Conservation (phyloP, 352 stramenopile genomes). For the Globisporangium megalacanthum region DNA sequence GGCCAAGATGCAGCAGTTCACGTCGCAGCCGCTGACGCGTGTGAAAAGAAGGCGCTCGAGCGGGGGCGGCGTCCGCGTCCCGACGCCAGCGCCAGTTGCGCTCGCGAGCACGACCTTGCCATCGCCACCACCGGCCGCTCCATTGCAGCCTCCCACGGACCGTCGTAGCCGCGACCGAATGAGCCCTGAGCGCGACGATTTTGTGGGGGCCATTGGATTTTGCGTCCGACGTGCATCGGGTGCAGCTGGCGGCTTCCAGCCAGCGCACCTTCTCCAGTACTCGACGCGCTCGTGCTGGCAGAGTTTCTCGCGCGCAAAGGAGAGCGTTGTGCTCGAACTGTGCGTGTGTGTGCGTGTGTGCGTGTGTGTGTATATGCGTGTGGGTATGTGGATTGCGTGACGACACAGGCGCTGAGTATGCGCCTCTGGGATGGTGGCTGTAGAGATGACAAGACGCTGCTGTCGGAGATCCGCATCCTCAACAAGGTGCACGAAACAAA, state of each 20-base stretch:
- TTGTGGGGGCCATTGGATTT: constrained; percentile 20
- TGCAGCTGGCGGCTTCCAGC: constrained; percentile 20
- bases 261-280: constrained; percentile 46
- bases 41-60: constrained; percentile 10
- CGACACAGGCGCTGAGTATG: not conserved
- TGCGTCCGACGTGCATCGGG: constrained; percentile 34
- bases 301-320: constrained; percentile 44
- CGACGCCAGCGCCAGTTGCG: not conserved
- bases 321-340: constrained; percentile 50
- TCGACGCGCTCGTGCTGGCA: constrained; percentile 52
- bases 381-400: not conserved
- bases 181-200: not conserved
- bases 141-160: not conserved
- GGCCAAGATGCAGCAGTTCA: constrained; percentile 8
- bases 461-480: constrained; percentile 64
- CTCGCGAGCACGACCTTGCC: not conserved
- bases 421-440: not conserved
- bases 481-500: constrained; percentile 40
- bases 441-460: constrained; percentile 55
- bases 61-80: constrained; percentile 5
- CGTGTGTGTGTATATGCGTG: no score
- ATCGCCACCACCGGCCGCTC: not conserved
- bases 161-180: no score
- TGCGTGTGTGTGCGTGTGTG: constrained; percentile 13
- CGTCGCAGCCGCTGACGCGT: constrained; percentile 12